phyloP scores from a whole-genome alignment of 225 moss, liverwort and hornwort genomes.

The Lunularia cruciata region DNA sequence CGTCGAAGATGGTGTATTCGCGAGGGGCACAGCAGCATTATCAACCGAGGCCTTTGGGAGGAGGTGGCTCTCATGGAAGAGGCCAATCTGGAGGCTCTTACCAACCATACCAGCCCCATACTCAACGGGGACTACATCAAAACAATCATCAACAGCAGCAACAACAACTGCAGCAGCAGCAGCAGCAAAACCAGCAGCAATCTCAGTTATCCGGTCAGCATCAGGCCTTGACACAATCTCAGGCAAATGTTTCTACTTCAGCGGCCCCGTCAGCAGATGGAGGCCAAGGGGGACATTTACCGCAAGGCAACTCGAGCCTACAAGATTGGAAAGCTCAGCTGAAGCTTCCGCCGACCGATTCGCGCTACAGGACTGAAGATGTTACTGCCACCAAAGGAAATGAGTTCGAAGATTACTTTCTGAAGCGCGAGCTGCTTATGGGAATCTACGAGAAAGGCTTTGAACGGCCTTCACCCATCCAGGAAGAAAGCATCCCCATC shows the following conservation, averaged over 20 bases:
- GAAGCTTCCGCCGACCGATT: slow-evolving; percentile 50
- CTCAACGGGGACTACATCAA: slow-evolving; percentile 28
- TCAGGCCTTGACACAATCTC: slow-evolving; percentile 19
- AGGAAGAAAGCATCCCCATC: slow-evolving; percentile 55
- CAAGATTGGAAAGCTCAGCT: slow-evolving; percentile 53
- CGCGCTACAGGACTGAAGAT: slow-evolving; percentile 52
- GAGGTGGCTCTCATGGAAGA: slow-evolving; percentile 49
- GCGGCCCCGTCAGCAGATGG: slow-evolving; percentile 30
- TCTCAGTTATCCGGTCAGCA: slow-evolving; percentile 32
- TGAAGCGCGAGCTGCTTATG: slow-evolving; percentile 57
- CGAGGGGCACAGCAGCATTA: slow-evolving; percentile 53
- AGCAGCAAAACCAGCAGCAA: slow-evolving; percentile 36
- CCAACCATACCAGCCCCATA: slow-evolving; percentile 48
- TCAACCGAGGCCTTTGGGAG: slow-evolving; percentile 50
- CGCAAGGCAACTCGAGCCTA: slow-evolving; percentile 41
- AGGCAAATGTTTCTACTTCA: slow-evolving; percentile 29
- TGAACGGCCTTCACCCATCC: slow-evolving; percentile 51
- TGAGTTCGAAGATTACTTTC: slow-evolving; percentile 56
- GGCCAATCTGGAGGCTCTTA: slow-evolving; percentile 45
- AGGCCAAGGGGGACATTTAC: slow-evolving; percentile 32
- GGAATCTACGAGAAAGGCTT: slow-evolving; percentile 57
- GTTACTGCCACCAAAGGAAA: slow-evolving; percentile 53
- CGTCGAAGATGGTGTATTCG: slow-evolving; percentile 46
- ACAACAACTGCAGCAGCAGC: slow-evolving; percentile 30
- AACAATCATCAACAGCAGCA: slow-evolving; percentile 31